These are phyloP conservation scores for Pseudevernia furfuracea DNA, from an alignment of 495 filamentous ascomycete species.

Conservation along the genomic window DNA sequence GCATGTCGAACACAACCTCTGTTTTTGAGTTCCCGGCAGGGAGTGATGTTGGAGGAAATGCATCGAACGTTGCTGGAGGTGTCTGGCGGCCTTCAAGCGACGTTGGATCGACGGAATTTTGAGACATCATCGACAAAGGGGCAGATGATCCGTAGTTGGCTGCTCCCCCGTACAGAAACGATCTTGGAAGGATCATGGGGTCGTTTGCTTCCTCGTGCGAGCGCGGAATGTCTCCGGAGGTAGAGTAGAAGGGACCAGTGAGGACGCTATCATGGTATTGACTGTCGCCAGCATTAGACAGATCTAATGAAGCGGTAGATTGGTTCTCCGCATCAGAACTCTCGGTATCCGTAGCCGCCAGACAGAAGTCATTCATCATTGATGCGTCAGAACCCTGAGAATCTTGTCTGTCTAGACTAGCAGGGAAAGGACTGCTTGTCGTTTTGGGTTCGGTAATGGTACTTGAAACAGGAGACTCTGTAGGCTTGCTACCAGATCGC, in stretches of 20 bases:
- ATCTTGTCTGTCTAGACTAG: neutral
- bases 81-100: neutral
- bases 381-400: neutral
- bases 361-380: neutral
- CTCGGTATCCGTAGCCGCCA: neutral
- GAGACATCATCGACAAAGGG: neutral
- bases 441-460: conserved; percentile 1
- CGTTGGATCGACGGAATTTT: neutral
- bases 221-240: neutral
- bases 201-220: neutral
- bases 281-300: conserved; percentile 8
- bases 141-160: neutral
- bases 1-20: neutral
- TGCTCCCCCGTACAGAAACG: neutral
- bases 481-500: conserved; percentile 7
- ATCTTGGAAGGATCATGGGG: neutral
- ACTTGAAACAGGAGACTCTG: conserved; percentile 27
- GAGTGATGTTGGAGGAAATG: neutral
- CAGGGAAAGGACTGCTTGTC: neutral
- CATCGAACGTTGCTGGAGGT: conserved; percentile 8
- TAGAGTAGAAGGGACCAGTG: conserved; percentile 9
- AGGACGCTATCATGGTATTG: conserved; percentile 4
- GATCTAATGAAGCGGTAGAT: neutral
- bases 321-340: neutral
- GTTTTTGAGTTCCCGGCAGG: neutral